Evolutionary conservation across 352 stramenopile genomes (phyloP), one percentile per base, ranked within the genome.

Genomic region (Globisporangium mamillatum): DNA sequence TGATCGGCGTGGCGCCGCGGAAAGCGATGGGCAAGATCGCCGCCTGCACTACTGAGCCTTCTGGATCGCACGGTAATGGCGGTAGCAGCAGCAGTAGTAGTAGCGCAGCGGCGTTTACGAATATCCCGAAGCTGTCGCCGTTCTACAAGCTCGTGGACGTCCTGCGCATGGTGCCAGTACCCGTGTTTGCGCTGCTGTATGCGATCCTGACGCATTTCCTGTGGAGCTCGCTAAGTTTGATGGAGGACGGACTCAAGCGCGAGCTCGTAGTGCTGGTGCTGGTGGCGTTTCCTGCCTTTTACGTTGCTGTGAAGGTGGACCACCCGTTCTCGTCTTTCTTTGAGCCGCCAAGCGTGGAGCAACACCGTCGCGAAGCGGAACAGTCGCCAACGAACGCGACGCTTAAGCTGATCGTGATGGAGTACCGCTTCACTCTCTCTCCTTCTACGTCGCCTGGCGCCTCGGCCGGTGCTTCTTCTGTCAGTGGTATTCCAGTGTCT

Each of bases 341-440:
- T 57, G 74, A 85, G 38, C 67, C 82, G 29, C 76, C 77, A 27
- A 50, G 70, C 10, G 68, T 63, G 4, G 68, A 75, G 27, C 25
- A 22, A 3, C 32, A 44, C 22, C 48, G 6, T 20, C 41, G 29
- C 32, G 72, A 79, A 1, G 48, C 34, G 7, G 72, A 74, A 46
- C 38, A 46, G 4, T 59, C 65, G 36, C 20, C 52, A 22, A 52
- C 69, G 24, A 81, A 66, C 25, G 78, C 68, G 53, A 89, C 75
- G 24, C 73, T 94, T 56, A 94, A 94, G 72, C 69, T 94, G 24
- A 88, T 91, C 50, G 83, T 92, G 48, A 79, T 76, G 55, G 84
- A 92, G 70, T 92, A 92, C 67, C 84, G 81, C 55, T 94, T 94
- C 69, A 56, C 60, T 10, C 52, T 62, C 20, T 8, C 56, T 14